These are phyloP conservation scores for Massarina eburnea DNA, from an alignment of 2,329 filamentous ascomycete genomes.

Conservation along the genomic window DNA sequence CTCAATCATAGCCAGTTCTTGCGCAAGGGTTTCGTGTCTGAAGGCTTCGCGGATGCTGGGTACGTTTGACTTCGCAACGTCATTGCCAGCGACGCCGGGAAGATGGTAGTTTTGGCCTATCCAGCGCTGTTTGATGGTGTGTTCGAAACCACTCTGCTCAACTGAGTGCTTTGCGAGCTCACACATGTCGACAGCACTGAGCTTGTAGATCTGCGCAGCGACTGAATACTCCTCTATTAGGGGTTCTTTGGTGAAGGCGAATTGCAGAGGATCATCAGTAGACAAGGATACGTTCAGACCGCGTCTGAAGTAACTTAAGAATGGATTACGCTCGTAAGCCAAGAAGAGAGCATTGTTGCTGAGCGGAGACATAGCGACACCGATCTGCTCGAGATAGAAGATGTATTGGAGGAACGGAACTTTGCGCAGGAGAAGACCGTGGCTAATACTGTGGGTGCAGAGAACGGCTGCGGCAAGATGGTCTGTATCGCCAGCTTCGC, in stretches of 20 bases:
- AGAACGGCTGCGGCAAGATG: constrained; percentile 89
- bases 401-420: constrained; percentile 94
- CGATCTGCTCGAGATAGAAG: constrained; percentile 97
- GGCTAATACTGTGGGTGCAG: constrained; percentile 95
- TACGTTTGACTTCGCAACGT: constrained; percentile 94
- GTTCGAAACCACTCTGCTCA: constrained; percentile 90
- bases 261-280: constrained; percentile 95
- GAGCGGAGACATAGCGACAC: constrained; percentile 98
- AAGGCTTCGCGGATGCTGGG: constrained; percentile 91
- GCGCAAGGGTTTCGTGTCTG: constrained; percentile 78
- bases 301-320: constrained; percentile 91
- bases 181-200: constrained; percentile 97
- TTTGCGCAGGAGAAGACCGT: constrained; percentile 88
- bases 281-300: constrained; percentile 95
- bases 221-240: constrained; percentile 98
- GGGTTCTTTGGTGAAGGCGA: constrained; percentile 97
- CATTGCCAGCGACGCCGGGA: constrained; percentile 81
- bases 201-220: constrained; percentile 96
- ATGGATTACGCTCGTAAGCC: constrained; percentile 95
- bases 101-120: constrained; percentile 76
- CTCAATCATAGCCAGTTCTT: constrained; percentile 72
- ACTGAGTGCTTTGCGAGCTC: constrained; percentile 96
- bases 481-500: constrained; percentile 95
- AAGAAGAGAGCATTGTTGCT: constrained; percentile 97
- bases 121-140: constrained; percentile 88